These are phyloP conservation scores for Penicillium samsonianum DNA, from an alignment of 495 filamentous ascomycete species.

Conservation along the genomic window DNA sequence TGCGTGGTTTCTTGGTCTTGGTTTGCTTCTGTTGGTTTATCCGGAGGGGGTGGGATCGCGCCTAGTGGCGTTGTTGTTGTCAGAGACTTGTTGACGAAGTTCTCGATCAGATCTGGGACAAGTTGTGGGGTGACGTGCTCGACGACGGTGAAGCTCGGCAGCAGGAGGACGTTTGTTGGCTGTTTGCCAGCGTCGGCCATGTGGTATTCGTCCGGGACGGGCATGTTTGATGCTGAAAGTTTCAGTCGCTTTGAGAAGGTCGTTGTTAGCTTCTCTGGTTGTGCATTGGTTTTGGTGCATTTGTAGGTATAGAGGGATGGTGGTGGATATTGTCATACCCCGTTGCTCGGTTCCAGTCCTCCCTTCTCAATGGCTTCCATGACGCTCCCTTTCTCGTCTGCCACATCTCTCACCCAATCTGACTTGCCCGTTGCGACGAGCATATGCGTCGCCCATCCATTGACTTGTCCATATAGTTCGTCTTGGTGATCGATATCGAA, in stretches of 20 bases:
- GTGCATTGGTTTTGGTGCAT: background rate
- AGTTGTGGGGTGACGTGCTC: slow-evolving; percentile 80
- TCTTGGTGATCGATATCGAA: slow-evolving; percentile 76
- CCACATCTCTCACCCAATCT: slow-evolving; percentile 90
- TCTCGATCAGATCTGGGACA: slow-evolving; percentile 69
- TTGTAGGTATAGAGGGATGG: background rate
- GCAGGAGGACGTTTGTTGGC: slow-evolving; percentile 80
- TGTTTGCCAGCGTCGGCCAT: slow-evolving; percentile 57
- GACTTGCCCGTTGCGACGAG: slow-evolving; percentile 92
- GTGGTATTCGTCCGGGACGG: slow-evolving; percentile 63
- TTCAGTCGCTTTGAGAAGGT: slow-evolving; percentile 66
- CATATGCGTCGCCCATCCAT: slow-evolving; percentile 86
- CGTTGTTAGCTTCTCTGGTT: slow-evolving; percentile 12
- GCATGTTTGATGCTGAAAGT: slow-evolving; percentile 93
- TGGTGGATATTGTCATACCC: slow-evolving; percentile 53
- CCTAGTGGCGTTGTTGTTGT: slow-evolving; percentile 74
- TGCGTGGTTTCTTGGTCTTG: slow-evolving; percentile 6
- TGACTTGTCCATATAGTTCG: slow-evolving; percentile 81
- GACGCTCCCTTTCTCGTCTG: slow-evolving; percentile 87
- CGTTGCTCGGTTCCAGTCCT: slow-evolving; percentile 66
- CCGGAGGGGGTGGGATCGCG: slow-evolving; percentile 9
- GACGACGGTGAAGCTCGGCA: slow-evolving; percentile 83
- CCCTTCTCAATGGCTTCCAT: slow-evolving; percentile 85
- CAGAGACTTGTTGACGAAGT: slow-evolving; percentile 68
- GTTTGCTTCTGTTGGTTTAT: background rate